Base-by-base conservation (phyloP, 2,329 filamentous ascomycete species). In the Chaetomium olivaceum region DNA sequence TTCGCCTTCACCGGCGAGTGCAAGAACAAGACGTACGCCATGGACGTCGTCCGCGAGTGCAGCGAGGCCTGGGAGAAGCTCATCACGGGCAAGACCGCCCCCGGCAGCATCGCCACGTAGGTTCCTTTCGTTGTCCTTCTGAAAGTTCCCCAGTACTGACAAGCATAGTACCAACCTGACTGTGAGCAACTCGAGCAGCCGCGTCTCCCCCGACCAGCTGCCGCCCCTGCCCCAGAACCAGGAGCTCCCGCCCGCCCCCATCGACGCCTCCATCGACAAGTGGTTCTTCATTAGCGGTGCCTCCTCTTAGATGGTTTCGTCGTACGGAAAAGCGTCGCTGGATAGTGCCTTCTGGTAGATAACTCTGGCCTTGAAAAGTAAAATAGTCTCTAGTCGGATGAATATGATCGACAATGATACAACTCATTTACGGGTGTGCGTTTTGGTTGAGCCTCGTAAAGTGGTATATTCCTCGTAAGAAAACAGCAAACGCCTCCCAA, bases 281-380 rank as follows among this genome's bases (percentile, higher is more conserved):
- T 99, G 95, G 95, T 99, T 99, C 91, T 99, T 98, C 89, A 99
- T 99, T 82, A 97, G 93, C 80, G 95, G 95, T 81, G 95, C 95
- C 77, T 92, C 93, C 74, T 85, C 90, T 74, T 94, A 91, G 72
- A 63, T 70, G 25, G 56, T 29, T 14, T 4, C 8, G 48, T 21
- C 25, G 46, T 4, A 4, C n/a, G 48, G 51, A n/a, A 21, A 7
- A 33, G n/a, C 23, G 21, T n/a, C 27, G 31, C 55, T 36, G 31
- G 23, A 12, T 21, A 57, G n/a, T 39, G 8, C 8, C 31, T 39
- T 14, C 16, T 43, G 27, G 33, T 62, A 62, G 39, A 63, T 64
- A 51, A 51, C 12, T n/a, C 19, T 1, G 29, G 36, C 14, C 8
- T 36, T 21, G 7, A 60, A 51, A 46, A 57, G 27, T 57, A 56